A percentile compares a stretch with the other conserved stretches of the same genome.
Conservation (phyloP, 78 protist species). For the Paratrimastix pyriformis region DNA sequence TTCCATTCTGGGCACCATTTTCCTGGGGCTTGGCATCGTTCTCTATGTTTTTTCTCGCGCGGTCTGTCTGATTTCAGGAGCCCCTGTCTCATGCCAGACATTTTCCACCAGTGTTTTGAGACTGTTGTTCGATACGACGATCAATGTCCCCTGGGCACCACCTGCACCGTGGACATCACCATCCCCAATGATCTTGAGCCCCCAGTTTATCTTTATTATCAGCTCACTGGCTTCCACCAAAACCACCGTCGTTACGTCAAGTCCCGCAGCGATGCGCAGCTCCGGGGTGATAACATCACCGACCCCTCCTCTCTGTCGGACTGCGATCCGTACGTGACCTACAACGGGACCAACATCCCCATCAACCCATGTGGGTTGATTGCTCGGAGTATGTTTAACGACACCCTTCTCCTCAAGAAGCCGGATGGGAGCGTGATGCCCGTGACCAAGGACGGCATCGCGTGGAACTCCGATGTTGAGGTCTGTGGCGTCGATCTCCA, state of each 20-base stretch:
- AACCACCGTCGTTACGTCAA: conserved; percentile 19
- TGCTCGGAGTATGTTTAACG: not conserved
- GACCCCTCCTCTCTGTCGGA: too few species aligned
- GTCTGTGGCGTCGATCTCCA: not conserved
- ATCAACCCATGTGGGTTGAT: conserved; percentile 1
- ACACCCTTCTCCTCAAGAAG: not conserved
- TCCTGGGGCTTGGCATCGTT: too few species aligned
- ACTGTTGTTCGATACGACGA: not conserved
- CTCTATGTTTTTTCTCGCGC: too few species aligned
- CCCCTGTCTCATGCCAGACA: too few species aligned
- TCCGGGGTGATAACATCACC: conserved; percentile 5
- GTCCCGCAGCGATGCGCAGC: conserved; percentile 7
- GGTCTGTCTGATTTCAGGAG: too few species aligned
- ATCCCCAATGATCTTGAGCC: not conserved
- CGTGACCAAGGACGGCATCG: not conserved
- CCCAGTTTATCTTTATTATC: conserved; percentile 16
- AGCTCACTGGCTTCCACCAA: conserved; percentile 10
- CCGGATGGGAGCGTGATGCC: not conserved
- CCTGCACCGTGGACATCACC: not conserved
- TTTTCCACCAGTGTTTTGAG: not conserved
- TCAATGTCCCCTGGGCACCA: not conserved
- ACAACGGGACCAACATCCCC: too few species aligned
- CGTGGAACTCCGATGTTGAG: not conserved
- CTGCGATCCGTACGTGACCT: too few species aligned
- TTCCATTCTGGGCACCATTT: too few species aligned